These are phyloP conservation scores for Penicillium sp. DNA, from an alignment of 2,329 filamentous ascomycete genomes.

Conservation along the genomic window DNA sequence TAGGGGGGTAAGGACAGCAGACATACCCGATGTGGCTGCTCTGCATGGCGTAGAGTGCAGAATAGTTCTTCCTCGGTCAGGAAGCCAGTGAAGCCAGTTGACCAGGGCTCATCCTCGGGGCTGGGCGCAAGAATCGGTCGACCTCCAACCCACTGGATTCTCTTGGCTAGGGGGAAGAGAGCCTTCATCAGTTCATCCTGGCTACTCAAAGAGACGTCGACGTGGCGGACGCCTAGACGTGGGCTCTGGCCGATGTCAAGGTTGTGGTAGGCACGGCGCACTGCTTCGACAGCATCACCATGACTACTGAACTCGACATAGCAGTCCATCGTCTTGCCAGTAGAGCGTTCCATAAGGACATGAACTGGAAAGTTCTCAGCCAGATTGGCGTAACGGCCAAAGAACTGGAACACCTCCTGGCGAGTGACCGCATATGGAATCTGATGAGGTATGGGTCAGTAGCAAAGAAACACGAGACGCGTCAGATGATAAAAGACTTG, in stretches of 20 bases:
- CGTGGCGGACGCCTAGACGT: constrained; percentile 49
- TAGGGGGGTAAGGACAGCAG: neutral
- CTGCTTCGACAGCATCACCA: constrained; percentile 40
- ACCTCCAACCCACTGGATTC: constrained; percentile 46
- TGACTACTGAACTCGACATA: constrained; percentile 48
- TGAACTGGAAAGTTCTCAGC: constrained; percentile 48
- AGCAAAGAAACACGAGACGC: neutral
- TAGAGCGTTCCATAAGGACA: constrained; percentile 57
- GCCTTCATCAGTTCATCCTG: constrained; percentile 51
- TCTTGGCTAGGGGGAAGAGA: constrained; percentile 53
- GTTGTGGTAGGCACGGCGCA: constrained; percentile 38
- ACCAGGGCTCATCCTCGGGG: constrained; percentile 41
- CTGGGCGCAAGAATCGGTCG: constrained; percentile 35
- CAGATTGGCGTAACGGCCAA: constrained; percentile 42
- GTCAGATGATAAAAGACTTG: neutral
- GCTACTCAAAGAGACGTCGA: constrained; percentile 47
- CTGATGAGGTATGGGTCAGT: constrained; percentile 15
- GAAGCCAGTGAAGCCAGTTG: constrained; percentile 52
- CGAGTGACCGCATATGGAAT: constrained; percentile 53
- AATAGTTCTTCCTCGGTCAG: constrained; percentile 52
- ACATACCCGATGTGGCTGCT: constrained; percentile 51
- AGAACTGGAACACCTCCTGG: constrained; percentile 49
- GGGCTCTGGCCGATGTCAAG: constrained; percentile 30
- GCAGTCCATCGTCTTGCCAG: constrained; percentile 56
- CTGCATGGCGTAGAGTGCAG: constrained; percentile 47